A percentile compares a stretch with the other conserved stretches of the same genome.
Conservation (phyloP, 2,329 filamentous ascomycete species). For the Dendryphion nanum region DNA sequence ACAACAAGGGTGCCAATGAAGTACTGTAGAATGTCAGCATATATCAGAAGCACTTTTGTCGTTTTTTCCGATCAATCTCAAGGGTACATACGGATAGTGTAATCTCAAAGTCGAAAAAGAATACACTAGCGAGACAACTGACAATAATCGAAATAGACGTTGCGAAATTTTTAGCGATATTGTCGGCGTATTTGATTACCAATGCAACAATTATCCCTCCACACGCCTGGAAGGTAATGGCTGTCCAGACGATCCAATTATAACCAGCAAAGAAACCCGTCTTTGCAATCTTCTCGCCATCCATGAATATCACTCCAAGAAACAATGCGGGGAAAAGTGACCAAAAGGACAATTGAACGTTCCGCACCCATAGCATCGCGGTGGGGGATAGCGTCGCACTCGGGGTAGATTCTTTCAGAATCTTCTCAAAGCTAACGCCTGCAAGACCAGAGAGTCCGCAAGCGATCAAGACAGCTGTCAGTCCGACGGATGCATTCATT, state of each 20-base stretch:
- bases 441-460: slow-evolving; percentile 81
- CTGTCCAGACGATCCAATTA: slow-evolving; percentile 85
- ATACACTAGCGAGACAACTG: slow-evolving; percentile 80
- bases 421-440: slow-evolving; percentile 85
- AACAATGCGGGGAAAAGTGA: slow-evolving; percentile 87
- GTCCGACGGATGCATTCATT: slow-evolving; percentile 77
- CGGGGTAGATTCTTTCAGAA: slow-evolving; percentile 83
- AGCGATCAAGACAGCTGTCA: slow-evolving; percentile 74
- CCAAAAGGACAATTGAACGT: slow-evolving; percentile 92
- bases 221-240: slow-evolving; percentile 76
- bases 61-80: background rate
- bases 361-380: slow-evolving; percentile 87
- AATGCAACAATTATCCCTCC: slow-evolving; percentile 83
- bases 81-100: slow-evolving; percentile 47
- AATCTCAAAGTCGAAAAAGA: slow-evolving; percentile 78
- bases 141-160: slow-evolving; percentile 89
- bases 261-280: slow-evolving; percentile 94
- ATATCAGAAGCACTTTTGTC: slow-evolving; percentile 11
- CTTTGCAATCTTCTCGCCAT: slow-evolving; percentile 78
- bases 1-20: slow-evolving; percentile 76
- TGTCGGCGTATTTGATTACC: slow-evolving; percentile 80
- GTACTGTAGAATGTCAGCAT: too few species aligned
- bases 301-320: slow-evolving; percentile 80
- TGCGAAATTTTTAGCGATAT: slow-evolving; percentile 91
- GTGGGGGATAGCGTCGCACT: too few species aligned